Percentiles rank a stretch among this genome's conserved stretches.
Conservation (phyloP, 2,329 filamentous ascomycete genomes). For the Fusarium pseudoanthophilum region DNA sequence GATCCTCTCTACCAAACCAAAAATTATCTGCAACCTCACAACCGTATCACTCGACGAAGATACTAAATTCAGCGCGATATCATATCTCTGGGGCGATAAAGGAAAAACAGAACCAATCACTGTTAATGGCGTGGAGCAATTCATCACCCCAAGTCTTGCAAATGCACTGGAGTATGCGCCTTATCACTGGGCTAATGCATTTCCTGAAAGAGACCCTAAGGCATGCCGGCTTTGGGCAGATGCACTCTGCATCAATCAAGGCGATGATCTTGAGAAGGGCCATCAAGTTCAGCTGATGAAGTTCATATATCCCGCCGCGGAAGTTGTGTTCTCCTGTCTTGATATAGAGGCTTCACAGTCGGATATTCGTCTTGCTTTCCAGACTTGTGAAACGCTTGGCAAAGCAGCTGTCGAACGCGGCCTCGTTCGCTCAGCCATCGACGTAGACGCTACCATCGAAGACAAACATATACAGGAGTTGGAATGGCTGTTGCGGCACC, state of each 20-base stretch:
- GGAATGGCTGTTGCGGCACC: neutral
- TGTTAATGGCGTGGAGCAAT: neutral
- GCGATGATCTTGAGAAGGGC: neutral
- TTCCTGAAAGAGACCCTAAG: neutral
- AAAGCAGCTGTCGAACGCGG: neutral
- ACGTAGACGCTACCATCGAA: neutral
- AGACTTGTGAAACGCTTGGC: neutral
- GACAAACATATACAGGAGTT: neutral
- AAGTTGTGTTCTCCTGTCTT: neutral
- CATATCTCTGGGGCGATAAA: constrained; percentile 3
- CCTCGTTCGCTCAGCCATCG: neutral
- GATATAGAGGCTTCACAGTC: neutral
- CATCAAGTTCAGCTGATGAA: constrained; percentile 5
- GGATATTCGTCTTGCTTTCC: neutral
- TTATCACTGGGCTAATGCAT: neutral
- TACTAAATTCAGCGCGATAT: neutral
- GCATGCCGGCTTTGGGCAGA: constrained; percentile 2
- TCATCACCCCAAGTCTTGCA: neutral
- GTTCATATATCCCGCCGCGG: neutral
- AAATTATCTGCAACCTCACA: neutral
- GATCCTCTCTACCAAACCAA: neutral
- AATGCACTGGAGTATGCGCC: neutral
- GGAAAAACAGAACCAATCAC: neutral
- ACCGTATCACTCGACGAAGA: neutral
- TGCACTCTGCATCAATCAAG: constrained; percentile 13